Percentiles rank a stretch among this genome's conserved stretches.
Evolutionary conservation across 1,284 basidiomycete species (phyloP).

Genomic region (Pisolithus thermaeus): DNA sequence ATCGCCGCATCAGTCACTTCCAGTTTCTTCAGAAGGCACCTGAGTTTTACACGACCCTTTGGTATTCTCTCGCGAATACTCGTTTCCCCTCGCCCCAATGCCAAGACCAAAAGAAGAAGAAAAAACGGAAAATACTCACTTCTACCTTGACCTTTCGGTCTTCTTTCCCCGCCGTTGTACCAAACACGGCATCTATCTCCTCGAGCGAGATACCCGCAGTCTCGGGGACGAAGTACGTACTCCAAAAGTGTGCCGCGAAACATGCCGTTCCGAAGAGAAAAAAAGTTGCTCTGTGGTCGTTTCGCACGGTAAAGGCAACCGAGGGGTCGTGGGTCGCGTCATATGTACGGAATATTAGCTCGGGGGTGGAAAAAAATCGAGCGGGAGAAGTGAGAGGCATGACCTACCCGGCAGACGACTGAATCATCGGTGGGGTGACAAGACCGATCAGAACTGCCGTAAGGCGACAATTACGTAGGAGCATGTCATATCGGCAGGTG

Average conservation of each 20-base stretch:
- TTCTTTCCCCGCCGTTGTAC: slow-evolving; percentile 46
- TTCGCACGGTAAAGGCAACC: not conserved
- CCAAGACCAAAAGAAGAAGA: not conserved
- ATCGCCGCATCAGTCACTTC: slow-evolving; percentile 9
- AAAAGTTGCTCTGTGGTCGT: slow-evolving; percentile 52
- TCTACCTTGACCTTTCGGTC: slow-evolving; percentile 32
- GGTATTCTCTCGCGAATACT: not conserved
- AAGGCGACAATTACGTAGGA: not conserved
- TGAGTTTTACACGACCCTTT: no score
- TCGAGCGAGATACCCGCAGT: slow-evolving; percentile 72
- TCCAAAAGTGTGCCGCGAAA: slow-evolving; percentile 61
- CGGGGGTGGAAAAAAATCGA: not conserved
- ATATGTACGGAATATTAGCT: not conserved
- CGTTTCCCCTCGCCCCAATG: no score
- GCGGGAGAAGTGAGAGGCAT: not conserved
- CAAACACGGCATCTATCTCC: slow-evolving; percentile 68
- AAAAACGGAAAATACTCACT: slow-evolving; percentile 7
- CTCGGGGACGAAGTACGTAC: slow-evolving; percentile 64
- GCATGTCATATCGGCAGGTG: slow-evolving; percentile 2
- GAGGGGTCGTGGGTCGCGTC: not conserved
- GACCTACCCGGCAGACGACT: slow-evolving; percentile 50
- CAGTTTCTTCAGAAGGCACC: no score
- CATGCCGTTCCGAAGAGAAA: slow-evolving; percentile 62
- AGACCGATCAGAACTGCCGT: slow-evolving; percentile 70
- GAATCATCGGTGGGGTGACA: slow-evolving; percentile 69